Base-by-base conservation (phyloP, 148 eudicot genomes). In the Diospyros kaki region DNA sequence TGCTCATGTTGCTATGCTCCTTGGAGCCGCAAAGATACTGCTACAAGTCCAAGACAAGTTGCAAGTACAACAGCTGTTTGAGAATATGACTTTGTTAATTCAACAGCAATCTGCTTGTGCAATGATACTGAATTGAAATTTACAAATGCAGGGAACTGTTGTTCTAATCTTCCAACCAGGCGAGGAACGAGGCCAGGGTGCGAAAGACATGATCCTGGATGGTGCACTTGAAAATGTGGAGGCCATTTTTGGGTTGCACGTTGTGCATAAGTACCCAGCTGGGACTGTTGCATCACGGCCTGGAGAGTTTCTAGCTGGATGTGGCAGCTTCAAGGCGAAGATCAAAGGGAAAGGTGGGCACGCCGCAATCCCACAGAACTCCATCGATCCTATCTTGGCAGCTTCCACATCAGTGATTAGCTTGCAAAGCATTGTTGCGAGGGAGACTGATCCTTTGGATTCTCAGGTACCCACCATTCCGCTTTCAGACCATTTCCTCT, bases 1-100 rank as follows among this genome's bases (percentile, higher is more conserved):
- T 73, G 88, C 85, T 45, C 88, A 85, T 66, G 74, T 77, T 11
- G 64, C 88, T 53, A 85, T 85, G 88, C 85, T 85, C 74, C 85
- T 85, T 10, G 88, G 88, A 44, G 88, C 85, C 68, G 85, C 88
- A 50, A 77, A 58, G 56, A 68, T 85, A 11, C 73, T 85, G 1
- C 83, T 80, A 72, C 52, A 82, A 58, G 58, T 80, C 51, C 72
- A 63, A 75, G 12, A 75, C 9, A 39, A 77, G 15, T 75, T 85
- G 42, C 58, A 77, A 83, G 87, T 82, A 61, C 17, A 39, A 58
- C 1, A 0, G 28, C 28, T 28, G 28, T 28, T 28, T 28, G 12
- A 2, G 12, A 2, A 4, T 28, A 28, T 28, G 28, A 28, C 28
- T 28, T 28, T 28, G 28, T 28, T 28, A 28, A 28, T 28, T 28